Percentiles rank a stretch among this genome's conserved stretches.
Conservation (phyloP, 495 filamentous ascomycete species). For the Arthonia radiata region DNA sequence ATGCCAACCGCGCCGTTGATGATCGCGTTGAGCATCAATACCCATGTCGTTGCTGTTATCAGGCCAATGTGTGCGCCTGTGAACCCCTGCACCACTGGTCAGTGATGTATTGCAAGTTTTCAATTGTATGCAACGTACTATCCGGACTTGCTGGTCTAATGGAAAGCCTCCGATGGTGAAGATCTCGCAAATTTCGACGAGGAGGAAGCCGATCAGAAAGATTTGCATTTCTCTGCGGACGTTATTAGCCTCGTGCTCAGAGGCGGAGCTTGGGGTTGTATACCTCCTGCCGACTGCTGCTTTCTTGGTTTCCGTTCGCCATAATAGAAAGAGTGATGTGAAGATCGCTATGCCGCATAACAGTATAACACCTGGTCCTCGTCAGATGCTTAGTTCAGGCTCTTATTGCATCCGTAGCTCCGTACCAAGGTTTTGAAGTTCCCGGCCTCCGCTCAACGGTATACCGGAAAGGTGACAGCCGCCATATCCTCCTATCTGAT, state of each 20-base stretch:
- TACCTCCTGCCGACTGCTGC: conserved; percentile 89
- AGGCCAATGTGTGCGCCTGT: conserved; percentile 78
- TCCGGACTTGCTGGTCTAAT: conserved; percentile 35
- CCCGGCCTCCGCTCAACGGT: conserved; percentile 28
- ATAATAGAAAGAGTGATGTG: conserved; percentile 36
- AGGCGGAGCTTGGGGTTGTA: too few species aligned
- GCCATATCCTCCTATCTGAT: too few species aligned
- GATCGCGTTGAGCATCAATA: conserved; percentile 80
- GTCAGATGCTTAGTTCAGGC: conserved; percentile 1
- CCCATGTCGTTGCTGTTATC: conserved; percentile 72
- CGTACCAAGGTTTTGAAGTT: conserved; percentile 72
- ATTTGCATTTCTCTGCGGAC: conserved; percentile 72
- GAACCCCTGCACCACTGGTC: conserved; percentile 36
- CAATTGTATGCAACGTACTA: conserved; percentile 23
- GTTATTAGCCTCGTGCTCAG: too few species aligned
- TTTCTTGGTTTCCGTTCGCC: conserved; percentile 70
- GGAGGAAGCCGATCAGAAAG: conserved; percentile 65
- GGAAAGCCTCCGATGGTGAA: conserved; percentile 85
- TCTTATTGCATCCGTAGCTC: not conserved
- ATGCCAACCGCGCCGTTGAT: conserved; percentile 83
- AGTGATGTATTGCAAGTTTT: not conserved
- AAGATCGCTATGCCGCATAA: conserved; percentile 54
- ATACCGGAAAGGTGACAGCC: conserved; percentile 57
- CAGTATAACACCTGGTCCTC: conserved; percentile 57
- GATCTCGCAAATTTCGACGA: conserved; percentile 86